Base-by-base conservation (phyloP, 192 early-diverging fungal species). In the Allomyces javanicus region DNA sequence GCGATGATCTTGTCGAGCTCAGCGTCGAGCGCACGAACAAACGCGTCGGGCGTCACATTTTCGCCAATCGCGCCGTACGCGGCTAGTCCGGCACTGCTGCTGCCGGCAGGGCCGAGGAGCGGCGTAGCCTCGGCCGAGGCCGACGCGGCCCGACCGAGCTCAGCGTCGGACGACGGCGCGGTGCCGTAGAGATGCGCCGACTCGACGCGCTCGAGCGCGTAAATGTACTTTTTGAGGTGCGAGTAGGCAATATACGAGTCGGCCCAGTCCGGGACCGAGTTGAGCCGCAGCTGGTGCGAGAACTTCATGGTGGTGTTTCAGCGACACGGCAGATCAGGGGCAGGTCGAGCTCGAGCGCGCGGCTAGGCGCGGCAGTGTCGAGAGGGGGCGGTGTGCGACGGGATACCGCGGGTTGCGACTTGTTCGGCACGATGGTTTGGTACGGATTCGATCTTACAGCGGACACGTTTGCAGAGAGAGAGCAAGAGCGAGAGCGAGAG, bases 241-340 rank as follows among this genome's bases (percentile, higher is more conserved):
- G 85, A 86, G 70, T 90, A 84, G 82, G 83, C 82, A 64, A 89
- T 44, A 68, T 89, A 89, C 68, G 86, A 82, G 66, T 85, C 85
- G 72, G 84, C 80, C 88, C 88, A 89, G 73, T 89, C 88, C 65
- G 88, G 88, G 40, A 89, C 88, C 44, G 89, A 84, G 69, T 97
- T 97, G 70, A 97, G 85, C 76, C 92, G 87, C 62, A 97, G 80
- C 25, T 86, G 84, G 73, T 89, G 87, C 24, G 91, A 89, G 69
- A 96, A 96, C 80, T 96, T 96, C 91, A 96, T 93, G 33, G 7
- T 40, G 33, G 33, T 40, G n/a, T 40, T 3, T 0, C 4, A 3
- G 33, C 33, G 33, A 40, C 33, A 7, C 33, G 33, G 9, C 33
- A 9, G 33, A 40, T 40, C 33, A 40, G 33, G 33, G 7, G 33